phyloP scores from a whole-genome alignment of 441 rosid genomes.

The Aquilaria agallochum region DNA sequence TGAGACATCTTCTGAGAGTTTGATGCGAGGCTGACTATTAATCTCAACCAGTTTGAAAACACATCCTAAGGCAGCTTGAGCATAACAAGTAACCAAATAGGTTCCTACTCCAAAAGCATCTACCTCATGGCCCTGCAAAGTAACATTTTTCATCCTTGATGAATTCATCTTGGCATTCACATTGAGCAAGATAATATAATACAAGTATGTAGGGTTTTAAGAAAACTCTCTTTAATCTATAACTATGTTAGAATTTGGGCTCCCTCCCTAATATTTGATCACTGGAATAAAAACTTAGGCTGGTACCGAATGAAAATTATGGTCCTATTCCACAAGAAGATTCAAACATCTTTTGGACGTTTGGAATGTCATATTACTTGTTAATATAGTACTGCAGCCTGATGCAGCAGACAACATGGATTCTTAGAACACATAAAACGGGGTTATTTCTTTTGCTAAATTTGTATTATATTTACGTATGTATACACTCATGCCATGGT shows the following conservation, averaged over 20 bases:
- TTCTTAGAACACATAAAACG: no score
- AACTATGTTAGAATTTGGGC: background rate
- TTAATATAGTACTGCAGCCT: no score
- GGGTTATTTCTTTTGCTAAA: no score
- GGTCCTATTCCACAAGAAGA: no score
- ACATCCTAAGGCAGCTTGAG: constrained; percentile 93
- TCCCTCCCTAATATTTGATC: background rate
- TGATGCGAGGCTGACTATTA: constrained; percentile 85
- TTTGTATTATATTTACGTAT: no score
- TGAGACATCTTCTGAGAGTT: constrained; percentile 95
- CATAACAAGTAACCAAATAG: constrained; percentile 81
- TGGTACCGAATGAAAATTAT: no score
- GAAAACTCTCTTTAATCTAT: background rate
- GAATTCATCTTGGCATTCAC: background rate
- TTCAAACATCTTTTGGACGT: no score
- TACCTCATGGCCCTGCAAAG: constrained; percentile 86
- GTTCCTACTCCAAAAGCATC: constrained; percentile 95
- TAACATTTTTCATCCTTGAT: constrained; percentile 5
- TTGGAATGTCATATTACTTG: no score
- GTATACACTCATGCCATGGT: no score
- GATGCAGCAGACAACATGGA: no score
- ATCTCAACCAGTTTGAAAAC: constrained; percentile 98
- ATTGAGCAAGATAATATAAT: background rate
- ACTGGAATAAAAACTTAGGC: no score
- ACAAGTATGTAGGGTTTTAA: background rate